Percentiles rank a stretch among this genome's conserved stretches.
Conservation (phyloP, 2,329 filamentous ascomycete species). For the Colletotrichum sp. region DNA sequence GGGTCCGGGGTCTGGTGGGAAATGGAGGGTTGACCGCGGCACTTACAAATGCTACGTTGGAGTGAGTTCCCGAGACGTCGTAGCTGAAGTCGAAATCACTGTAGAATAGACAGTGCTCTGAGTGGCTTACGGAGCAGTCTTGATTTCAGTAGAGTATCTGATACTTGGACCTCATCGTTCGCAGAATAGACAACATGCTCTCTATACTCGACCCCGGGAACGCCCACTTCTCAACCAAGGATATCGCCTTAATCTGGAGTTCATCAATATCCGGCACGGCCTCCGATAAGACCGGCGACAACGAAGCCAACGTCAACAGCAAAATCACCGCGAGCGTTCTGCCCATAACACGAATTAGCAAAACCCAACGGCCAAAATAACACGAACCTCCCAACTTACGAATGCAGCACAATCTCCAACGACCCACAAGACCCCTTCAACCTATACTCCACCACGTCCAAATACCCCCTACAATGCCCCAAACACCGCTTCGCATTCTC, state of each 20-base stretch:
- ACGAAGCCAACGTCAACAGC: conserved; percentile 20
- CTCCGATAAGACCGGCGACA: conserved; percentile 14
- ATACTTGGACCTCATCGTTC: neutral
- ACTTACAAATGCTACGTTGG: conserved; percentile 13
- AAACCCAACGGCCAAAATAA: neutral
- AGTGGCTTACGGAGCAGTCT: no score
- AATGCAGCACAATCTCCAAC: neutral
- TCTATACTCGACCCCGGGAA: conserved; percentile 20
- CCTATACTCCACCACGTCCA: neutral
- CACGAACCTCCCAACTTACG: neutral
- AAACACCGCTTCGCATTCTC: conserved; percentile 1
- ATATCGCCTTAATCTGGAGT: neutral
- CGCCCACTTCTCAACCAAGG: conserved; percentile 19
- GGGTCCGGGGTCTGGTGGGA: neutral
- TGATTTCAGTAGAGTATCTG: neutral
- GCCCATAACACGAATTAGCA: rapidly evolving
- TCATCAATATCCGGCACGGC: conserved; percentile 17
- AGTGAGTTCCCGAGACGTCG: conserved; percentile 14
- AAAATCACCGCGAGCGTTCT: conserved; percentile 7
- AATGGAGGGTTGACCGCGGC: conserved; percentile 21
- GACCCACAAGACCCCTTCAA: neutral
- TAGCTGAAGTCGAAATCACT: neutral
- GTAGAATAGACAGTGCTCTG: neutral
- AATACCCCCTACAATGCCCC: neutral
- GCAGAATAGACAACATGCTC: neutral